These are phyloP conservation scores for Cercospora canescens DNA, from an alignment of 2,329 filamentous ascomycete genomes.

Conservation along the genomic window DNA sequence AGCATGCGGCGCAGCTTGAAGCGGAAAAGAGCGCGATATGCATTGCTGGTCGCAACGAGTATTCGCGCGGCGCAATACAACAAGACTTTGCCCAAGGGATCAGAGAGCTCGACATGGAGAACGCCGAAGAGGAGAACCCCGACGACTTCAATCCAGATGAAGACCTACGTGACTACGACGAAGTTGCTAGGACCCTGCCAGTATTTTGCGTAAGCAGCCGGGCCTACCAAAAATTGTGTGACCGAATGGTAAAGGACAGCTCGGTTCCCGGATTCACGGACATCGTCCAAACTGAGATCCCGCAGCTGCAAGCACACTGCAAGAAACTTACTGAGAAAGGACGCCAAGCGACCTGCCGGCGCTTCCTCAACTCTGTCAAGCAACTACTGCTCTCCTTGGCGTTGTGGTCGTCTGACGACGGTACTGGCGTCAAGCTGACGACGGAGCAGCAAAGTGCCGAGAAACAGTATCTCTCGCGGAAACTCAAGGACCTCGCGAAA, in stretches of 20 bases:
- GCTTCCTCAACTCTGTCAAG: constrained; percentile 54
- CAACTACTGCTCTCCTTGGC: constrained; percentile 55
- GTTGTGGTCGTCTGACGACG: constrained; percentile 52
- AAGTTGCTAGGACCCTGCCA: constrained; percentile 56
- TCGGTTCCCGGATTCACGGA: constrained; percentile 54
- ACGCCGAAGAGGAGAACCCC: constrained; percentile 54
- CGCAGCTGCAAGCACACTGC: constrained; percentile 60
- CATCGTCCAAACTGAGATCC: constrained; percentile 58
- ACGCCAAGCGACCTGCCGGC: constrained; percentile 45
- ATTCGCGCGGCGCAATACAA: constrained; percentile 56
- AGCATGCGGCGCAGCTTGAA: constrained; percentile 35
- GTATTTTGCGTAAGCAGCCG: constrained; percentile 66
- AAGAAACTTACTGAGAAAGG: constrained; percentile 57
- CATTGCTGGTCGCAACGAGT: constrained; percentile 58
- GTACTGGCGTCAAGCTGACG: constrained; percentile 42
- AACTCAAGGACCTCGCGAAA: constrained; percentile 43
- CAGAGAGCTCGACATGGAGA: constrained; percentile 60
- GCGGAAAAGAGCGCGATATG: constrained; percentile 44
- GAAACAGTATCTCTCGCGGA: constrained; percentile 39
- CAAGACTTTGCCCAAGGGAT: constrained; percentile 61
- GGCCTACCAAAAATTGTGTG: constrained; percentile 63
- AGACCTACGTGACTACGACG: constrained; percentile 59
- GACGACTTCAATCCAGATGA: constrained; percentile 56
- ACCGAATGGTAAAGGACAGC: constrained; percentile 55
- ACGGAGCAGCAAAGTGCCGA: constrained; percentile 42